Conservation (phyloP, 2,329 filamentous ascomycete genomes). For the Fusarium heterosporum region DNA sequence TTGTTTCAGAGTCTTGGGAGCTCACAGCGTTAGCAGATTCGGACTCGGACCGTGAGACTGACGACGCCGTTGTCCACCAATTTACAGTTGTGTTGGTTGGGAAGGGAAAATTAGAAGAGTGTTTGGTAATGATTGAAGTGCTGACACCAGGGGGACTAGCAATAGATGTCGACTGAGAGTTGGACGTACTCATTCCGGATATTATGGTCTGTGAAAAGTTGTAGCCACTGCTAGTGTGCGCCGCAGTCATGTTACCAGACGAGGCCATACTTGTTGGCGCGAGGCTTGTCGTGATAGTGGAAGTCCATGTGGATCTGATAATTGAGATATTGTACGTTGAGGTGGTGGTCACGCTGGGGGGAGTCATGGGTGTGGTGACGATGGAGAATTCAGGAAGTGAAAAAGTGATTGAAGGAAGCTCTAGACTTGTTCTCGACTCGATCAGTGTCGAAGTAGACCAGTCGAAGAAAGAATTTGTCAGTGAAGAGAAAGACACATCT, state of each 20-base stretch:
- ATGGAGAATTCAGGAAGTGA: conserved; percentile 16
- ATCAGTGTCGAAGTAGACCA: conserved; percentile 38
- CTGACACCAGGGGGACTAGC: conserved; percentile 14
- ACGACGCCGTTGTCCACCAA: conserved; percentile 19
- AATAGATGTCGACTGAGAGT: conserved; percentile 2
- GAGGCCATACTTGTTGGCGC: conserved; percentile 7
- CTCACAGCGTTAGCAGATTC: not conserved
- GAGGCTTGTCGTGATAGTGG: conserved; percentile 31
- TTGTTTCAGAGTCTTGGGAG: not conserved
- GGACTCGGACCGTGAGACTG: not conserved
- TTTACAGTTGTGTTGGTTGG: conserved; percentile 26
- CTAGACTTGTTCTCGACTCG: not conserved
- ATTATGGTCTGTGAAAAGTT: conserved; percentile 20
- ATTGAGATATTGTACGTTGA: conserved; percentile 12
- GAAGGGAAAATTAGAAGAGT: conserved; percentile 27
- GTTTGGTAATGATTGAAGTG: conserved; percentile 22
- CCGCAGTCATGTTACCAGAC: conserved; percentile 14
- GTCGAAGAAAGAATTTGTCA: conserved; percentile 13
- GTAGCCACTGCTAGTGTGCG: conserved; percentile 26
- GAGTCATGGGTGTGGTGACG: conserved; percentile 25
- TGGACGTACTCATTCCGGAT: conserved; percentile 4
- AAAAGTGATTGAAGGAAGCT: conserved; percentile 13
- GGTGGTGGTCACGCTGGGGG: conserved; percentile 7
- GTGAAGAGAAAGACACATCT: not conserved
- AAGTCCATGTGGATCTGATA: conserved; percentile 24